These are phyloP conservation scores for Colletotrichum sublineola DNA, from an alignment of 2,329 filamentous ascomycete species.

Conservation along the genomic window DNA sequence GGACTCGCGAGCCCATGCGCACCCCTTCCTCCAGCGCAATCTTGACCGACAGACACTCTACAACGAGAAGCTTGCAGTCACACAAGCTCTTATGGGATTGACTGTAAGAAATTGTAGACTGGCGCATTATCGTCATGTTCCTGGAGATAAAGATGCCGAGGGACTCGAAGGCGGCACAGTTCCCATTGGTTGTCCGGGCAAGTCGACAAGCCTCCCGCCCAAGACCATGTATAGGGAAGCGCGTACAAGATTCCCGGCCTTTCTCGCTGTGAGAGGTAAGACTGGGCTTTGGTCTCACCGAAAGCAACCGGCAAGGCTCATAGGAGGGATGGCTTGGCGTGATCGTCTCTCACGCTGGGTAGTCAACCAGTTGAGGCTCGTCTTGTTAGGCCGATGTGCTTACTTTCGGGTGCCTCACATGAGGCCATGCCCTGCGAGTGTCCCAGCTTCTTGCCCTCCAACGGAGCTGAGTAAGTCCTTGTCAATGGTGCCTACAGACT, in stretches of 20 bases:
- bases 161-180: background rate
- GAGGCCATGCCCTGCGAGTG: background rate
- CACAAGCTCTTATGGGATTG: background rate
- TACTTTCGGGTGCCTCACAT: conserved; percentile 1
- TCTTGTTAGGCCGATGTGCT: background rate
- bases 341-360: background rate
- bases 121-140: background rate
- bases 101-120: background rate
- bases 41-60: background rate
- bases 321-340: background rate
- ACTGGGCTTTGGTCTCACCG: background rate
- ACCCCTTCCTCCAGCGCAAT: background rate
- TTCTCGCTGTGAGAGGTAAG: background rate
- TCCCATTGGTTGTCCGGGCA: conserved; percentile 16
- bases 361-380: background rate
- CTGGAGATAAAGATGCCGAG: background rate
- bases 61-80: background rate
- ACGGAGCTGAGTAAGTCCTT: background rate
- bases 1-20: background rate
- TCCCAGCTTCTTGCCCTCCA: background rate
- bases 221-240: conserved; percentile 4
- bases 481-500: background rate
- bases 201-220: conserved; percentile 1
- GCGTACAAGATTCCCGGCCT: background rate
- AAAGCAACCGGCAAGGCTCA: background rate